Evolutionary conservation across 2,329 filamentous ascomycete genomes (phyloP), one percentile per base, ranked within the genome.

Genomic region (Karstenula rhodostoma): DNA sequence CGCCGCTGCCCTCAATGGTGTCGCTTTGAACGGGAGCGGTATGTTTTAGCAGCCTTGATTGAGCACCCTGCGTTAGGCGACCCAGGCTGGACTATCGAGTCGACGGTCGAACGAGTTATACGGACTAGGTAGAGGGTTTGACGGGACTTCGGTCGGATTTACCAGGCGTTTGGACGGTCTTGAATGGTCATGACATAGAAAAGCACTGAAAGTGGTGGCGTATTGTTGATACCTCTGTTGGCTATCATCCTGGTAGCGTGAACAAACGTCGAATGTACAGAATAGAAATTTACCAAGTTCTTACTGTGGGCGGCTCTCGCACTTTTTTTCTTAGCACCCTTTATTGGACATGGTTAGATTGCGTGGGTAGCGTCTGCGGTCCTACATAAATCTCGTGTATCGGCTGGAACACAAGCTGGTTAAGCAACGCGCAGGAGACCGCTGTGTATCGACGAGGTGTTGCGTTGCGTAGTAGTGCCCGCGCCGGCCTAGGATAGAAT

Each of bases 1-100:
- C n/a, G 60, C 66, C 19, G 73, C 72, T 40, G 72, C 69, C 13
- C 60, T 73, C 7, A 63, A 64, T 32, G 67, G 67, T 1, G 12
- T 74, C 9, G 66, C 65, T 52, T 51, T 69, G 48, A 64, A 62
- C 25, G 59, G 56, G 13, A 60, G 61, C 42, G 19, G 60, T 1
- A 46, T 65, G 6, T 65, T 65, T 33, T 65, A 63, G 51, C 32
- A 4, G 27, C 2, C 13, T 29, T 2, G 13, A 32, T 54, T 5
- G 35, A 25, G 12, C 19, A 32, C 23, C 15, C 43, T 22, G 19
- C 7, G 2, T 25, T 35, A 13, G 33, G 33, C 19, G n/a, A 13
- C 22, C 7, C 19, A 46, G 43, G 19, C n/a, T n/a, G n/a, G n/a
- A n/a, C n/a, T n/a, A n/a, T n/a, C n/a, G n/a, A n/a, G n/a, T n/a